A percentile compares a stretch with the other conserved stretches of the same genome.
Evolutionary conservation across 805 yeast genomes (phyloP).

Genomic region (Ogataea parapolymorpha): DNA sequence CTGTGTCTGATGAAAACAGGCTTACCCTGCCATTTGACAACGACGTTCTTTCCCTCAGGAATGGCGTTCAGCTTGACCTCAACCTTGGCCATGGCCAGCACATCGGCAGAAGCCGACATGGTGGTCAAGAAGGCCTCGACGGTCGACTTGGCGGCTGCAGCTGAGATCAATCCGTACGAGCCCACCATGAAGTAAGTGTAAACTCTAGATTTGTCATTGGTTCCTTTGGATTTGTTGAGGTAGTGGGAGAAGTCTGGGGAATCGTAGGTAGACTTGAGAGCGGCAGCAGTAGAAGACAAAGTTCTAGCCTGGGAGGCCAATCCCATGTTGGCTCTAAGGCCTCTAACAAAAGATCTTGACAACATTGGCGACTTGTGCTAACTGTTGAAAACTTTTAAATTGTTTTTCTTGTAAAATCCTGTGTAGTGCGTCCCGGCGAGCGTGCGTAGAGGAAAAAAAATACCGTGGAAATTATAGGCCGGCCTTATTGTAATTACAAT

Average conservation of each 20-base stretch:
- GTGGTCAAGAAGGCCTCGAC: constrained; percentile 89
- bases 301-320: constrained; percentile 40
- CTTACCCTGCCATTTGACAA: constrained; percentile 99
- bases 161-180: constrained; percentile 82
- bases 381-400: constrained; percentile 12
- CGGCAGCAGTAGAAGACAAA: constrained; percentile 47
- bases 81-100: constrained; percentile 98
- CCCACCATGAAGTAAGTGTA: constrained; percentile 98
- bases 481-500: constrained; percentile 8
- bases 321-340: constrained; percentile 27
- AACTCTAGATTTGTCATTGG: constrained; percentile 72
- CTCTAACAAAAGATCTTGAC: constrained; percentile 31
- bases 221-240: constrained; percentile 65
- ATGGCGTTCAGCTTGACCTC: constrained; percentile 91
- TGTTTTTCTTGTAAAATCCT: constrained; percentile 7
- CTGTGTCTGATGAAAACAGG: constrained; percentile 99
- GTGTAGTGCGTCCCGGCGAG: constrained; percentile 5
- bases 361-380: constrained; percentile 23
- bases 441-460: constrained; percentile 7
- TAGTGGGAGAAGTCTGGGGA: constrained; percentile 88
- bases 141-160: constrained; percentile 95
- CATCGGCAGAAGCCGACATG: constrained; percentile 98
- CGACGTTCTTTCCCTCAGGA: constrained; percentile 97
- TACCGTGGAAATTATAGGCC: constrained; percentile 5
- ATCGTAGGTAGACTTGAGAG: constrained; percentile 72